Conservation (phyloP, 2,329 filamentous ascomycete species). For the Endocalyx cinctus region DNA sequence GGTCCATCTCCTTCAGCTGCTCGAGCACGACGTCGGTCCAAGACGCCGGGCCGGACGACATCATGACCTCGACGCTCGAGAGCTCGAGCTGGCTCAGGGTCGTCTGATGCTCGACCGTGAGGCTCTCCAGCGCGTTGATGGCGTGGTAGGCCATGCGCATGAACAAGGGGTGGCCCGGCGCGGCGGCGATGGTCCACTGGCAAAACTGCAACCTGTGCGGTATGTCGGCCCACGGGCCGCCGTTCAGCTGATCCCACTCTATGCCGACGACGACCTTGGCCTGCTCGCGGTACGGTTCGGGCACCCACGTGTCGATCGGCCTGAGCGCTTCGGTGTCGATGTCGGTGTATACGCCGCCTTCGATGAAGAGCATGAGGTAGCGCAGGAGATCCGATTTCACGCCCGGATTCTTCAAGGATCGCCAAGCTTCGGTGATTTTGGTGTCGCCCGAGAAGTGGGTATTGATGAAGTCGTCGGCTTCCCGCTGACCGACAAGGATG, state of each 20-base stretch:
- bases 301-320: conserved; percentile 49
- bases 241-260: conserved; percentile 27
- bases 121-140: conserved; percentile 15
- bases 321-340: conserved; percentile 39
- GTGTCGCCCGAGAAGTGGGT: conserved; percentile 14
- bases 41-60: conserved; percentile 27
- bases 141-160: conserved; percentile 19
- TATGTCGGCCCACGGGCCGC: conserved; percentile 22
- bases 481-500: conserved; percentile 21
- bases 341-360: conserved; percentile 50
- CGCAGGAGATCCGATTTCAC: conserved; percentile 51
- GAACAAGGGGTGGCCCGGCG: conserved; percentile 28
- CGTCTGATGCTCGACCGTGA: conserved; percentile 7
- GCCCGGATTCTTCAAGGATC: conserved; percentile 20
- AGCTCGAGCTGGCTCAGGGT: conserved; percentile 10
- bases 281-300: conserved; percentile 47
- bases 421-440: conserved; percentile 16
- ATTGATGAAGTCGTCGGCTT: conserved; percentile 21
- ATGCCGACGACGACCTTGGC: conserved; percentile 24
- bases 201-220: conserved; percentile 28
- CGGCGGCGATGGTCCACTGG: conserved; percentile 31
- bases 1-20: conserved; percentile 18
- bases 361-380: conserved; percentile 64
- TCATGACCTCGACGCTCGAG: conserved; percentile 25
- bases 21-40: conserved; percentile 28